Evolutionary conservation across 495 filamentous ascomycete species (phyloP), one percentile per base, ranked within the genome.

Genomic region (Viridothelium virens): DNA sequence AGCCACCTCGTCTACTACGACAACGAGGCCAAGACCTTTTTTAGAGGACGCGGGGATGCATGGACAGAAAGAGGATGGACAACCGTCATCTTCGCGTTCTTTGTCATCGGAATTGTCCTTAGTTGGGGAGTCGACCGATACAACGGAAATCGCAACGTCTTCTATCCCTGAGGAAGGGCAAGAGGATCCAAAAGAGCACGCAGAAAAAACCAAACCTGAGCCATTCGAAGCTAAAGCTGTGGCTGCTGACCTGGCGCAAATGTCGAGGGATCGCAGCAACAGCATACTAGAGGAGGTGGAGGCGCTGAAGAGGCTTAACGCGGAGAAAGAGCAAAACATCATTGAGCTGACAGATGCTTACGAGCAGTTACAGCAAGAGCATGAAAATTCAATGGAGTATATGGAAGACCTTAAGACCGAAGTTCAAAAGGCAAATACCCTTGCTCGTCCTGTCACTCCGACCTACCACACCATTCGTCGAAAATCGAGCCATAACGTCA

Each of bases 31-130:
- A 14, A 81, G 85, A 63, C 95, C 92, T 88, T 96, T 96, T 92
- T 89, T 97, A 90, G 91, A 85, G 69, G 88, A 91, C 75, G 82
- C 81, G 77, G 87, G 86, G 81, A 84, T 87, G 79, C 87, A 84
- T 68, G 88, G 87, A 71, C 81, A 83, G 74, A 92, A 86, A 76
- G 82, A 85, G 81, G 88, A 86, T 79, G 87, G 81, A 78, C 90
- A 90, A 79, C 86, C 83, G 73, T 90, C 89, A 82, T 92, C 88
- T 80, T 91, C 91, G 85, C 92, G 89, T 76, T 96, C 92, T 77
- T 90, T 97, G 74, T 96, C 90, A 68, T 92, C 91, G 85, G 92
- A 97, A 78, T 86, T 96, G 77, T 96, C 91, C 79, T 97, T 88
- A 80, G 91, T 82, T 85, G 89, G 88, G 86, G 91, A 88, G 74